Evolutionary conservation across 129 eudicot species (phyloP).

Genomic region (Logfia minima): DNA sequence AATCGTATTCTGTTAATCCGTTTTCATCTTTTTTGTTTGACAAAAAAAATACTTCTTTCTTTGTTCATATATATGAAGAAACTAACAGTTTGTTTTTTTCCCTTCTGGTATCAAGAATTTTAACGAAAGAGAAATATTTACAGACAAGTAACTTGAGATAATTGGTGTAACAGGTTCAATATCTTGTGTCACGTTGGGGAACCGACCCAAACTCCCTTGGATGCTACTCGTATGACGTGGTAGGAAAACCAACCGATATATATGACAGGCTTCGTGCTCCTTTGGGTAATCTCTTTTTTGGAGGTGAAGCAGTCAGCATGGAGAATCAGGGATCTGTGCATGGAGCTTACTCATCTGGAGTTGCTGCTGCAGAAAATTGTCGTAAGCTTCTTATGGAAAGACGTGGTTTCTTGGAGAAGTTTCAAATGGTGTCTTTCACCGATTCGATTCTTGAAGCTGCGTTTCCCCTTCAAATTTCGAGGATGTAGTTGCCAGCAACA

Average conservation of each 20-base stretch:
- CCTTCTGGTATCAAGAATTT: no score
- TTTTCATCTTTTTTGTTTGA: no score
- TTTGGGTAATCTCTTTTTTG: constrained; percentile 82
- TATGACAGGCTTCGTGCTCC: constrained; percentile 92
- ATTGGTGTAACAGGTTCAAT: constrained; percentile 57
- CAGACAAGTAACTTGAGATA: no score
- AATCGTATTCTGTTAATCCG: no score
- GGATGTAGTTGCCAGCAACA: constrained; percentile 48
- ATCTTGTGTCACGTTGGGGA: constrained; percentile 90
- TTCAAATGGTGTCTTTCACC: constrained; percentile 48
- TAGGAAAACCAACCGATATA: constrained; percentile 73
- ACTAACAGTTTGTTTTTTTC: no score
- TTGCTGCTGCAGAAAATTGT: constrained; percentile 78
- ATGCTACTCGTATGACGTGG: constrained; percentile 91
- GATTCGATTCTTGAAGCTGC: constrained; percentile 57
- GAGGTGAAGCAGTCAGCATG: constrained; percentile 94
- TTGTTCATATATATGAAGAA: no score
- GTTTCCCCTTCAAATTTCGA: constrained; percentile 85
- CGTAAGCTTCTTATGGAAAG: constrained; percentile 53
- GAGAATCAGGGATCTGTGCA: constrained; percentile 98
- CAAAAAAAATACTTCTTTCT: no score
- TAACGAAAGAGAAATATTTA: no score
- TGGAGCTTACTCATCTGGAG: constrained; percentile 89
- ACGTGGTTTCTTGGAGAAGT: constrained; percentile 58
- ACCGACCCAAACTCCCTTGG: constrained; percentile 77